Conservation (phyloP, 1,284 basidiomycete genomes). For the Tilletia horrida region DNA sequence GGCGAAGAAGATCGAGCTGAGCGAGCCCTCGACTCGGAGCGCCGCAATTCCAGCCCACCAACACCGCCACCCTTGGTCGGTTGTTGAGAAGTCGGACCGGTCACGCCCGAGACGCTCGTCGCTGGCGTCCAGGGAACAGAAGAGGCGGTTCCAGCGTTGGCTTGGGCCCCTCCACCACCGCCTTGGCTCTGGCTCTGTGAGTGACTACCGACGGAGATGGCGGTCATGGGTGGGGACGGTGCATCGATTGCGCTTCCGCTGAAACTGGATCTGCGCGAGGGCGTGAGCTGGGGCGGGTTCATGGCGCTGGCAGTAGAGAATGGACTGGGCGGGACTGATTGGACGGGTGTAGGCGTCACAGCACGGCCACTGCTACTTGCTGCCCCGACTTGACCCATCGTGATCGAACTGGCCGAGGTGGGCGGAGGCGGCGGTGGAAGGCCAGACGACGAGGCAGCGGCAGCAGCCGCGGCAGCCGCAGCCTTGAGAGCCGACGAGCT, state of each 20-base stretch:
- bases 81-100: too few species aligned
- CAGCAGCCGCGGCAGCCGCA: conserved; percentile 17
- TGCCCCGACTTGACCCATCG: conserved; percentile 17
- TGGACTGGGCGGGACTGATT: conserved; percentile 31
- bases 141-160: neutral
- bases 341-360: conserved; percentile 33
- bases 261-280: conserved; percentile 47
- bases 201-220: conserved; percentile 29
- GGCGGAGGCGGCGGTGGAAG: neutral
- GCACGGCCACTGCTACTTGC: conserved; percentile 20
- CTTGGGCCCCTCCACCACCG: neutral
- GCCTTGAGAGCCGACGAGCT: too few species aligned
- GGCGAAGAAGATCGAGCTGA: conserved; percentile 56
- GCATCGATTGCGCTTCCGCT: conserved; percentile 46
- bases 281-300: conserved; percentile 48
- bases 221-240: conserved; percentile 46
- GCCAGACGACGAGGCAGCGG: neutral
- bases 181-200: neutral
- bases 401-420: conserved; percentile 9
- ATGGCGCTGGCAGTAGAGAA: conserved; percentile 27
- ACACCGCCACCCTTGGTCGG: too few species aligned
- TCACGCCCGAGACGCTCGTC: conserved; percentile 1
- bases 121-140: conserved; percentile 8
- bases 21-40: conserved; percentile 40
- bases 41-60: conserved; percentile 2